These are phyloP conservation scores for Scutellaria galericulata DNA, from an alignment of 257 asterid species.

Conservation along the genomic window DNA sequence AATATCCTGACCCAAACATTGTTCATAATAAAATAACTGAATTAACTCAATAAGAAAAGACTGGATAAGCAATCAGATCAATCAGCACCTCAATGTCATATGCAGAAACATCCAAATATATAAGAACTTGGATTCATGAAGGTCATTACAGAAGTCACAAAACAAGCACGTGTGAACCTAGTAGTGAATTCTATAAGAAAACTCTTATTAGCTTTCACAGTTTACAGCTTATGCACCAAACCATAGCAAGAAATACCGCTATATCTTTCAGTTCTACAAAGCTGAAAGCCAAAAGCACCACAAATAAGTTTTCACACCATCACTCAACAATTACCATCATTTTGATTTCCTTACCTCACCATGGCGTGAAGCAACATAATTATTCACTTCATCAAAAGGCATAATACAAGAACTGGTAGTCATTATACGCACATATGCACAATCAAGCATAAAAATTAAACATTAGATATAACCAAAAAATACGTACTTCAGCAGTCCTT, in stretches of 20 bases:
- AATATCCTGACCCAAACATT: too few relatives aligned
- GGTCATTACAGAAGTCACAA: neutral
- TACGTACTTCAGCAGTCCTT: conserved; percentile 78
- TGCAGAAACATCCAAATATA: neutral
- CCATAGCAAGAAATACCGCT: neutral
- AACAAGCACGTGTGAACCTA: conserved; percentile 14
- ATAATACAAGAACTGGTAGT: neutral
- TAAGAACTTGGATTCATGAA: neutral
- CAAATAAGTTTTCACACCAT: conserved; percentile 20
- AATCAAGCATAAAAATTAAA: neutral
- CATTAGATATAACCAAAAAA: neutral
- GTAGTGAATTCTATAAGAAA: neutral
- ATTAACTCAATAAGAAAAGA: too few relatives aligned
- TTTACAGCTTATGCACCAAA: too few relatives aligned
- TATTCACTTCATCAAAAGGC: neutral
- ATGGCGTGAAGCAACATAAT: neutral
- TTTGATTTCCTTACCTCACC: conserved; percentile 14
- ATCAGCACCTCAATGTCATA: neutral
- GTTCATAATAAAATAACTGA: neutral
- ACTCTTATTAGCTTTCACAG: conserved; percentile 1
- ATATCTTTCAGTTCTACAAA: conserved; percentile 6
- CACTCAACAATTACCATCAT: conserved; percentile 14
- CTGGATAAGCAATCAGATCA: neutral
- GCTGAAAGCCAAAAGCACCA: conserved; percentile 12
- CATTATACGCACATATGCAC: neutral